Base-by-base conservation (phyloP, 176 grass and related monocot genomes). In the Avena atlantica region DNA sequence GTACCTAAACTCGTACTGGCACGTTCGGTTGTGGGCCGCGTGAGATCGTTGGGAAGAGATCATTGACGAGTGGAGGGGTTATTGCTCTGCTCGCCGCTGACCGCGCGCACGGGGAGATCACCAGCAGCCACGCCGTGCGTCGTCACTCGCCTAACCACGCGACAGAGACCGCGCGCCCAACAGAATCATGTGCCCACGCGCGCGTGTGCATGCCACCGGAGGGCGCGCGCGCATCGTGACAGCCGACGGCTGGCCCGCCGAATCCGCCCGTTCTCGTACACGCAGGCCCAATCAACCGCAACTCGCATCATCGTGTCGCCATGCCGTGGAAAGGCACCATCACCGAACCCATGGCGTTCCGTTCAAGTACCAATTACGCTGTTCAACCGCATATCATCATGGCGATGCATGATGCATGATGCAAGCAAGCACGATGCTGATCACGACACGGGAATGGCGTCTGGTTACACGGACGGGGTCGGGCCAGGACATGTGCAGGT, bases 111-210 rank as follows among this genome's bases (percentile, higher is more conserved):
- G 19, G 36, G 19, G 10, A 61, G 20, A 15, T 10, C 1, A 56
- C 17, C 53, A 5, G 53, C 53, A 15, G 31, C 31, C 31, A 34
- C 31, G 31, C 37, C 17, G 42, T 17, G 6, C 42, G 12, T 36
- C 56, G 31, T 24, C 66, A 42, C 55, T 74, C 60, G 37, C 47
- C 61, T 52, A 81, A 74, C 53, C 50, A 5, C 8, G 62, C 67
- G 83, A 90, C 73, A 17, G 71, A 60, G 88, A 78, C 88, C 29
- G 72, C 72, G 0, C 16, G 63, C 15, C 79, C 16, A 76, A 29
- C 78, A 8, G 0, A 68, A 14, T 51, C 48, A 29, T 52, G 70
- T 59, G 69, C 75, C 42, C 72, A 63, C 25, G 60, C 40, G 60
- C 40, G 40, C 42, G 56, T 27, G 40, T 7, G 24, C 42, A 45